phyloP scores from a whole-genome alignment of 495 filamentous ascomycete genomes.

The Neurospora sp. region DNA sequence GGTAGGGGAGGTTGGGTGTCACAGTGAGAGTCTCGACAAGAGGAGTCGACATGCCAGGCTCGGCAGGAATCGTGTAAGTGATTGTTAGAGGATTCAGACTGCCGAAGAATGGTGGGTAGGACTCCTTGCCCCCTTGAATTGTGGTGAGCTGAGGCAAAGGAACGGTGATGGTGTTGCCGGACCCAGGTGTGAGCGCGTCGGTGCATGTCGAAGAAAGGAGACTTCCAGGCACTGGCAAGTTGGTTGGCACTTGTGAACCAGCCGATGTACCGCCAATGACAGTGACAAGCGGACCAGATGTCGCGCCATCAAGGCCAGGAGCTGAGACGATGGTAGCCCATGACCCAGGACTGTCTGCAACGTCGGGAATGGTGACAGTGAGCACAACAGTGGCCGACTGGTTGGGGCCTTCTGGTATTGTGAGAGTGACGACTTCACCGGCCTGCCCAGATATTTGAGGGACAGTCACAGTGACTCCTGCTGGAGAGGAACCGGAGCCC shows the following conservation, averaged over 20 bases:
- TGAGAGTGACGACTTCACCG: constrained; percentile 14
- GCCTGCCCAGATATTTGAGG: background rate
- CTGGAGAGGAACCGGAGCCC: background rate
- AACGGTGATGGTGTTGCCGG: constrained; percentile 6
- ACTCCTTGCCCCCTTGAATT: background rate
- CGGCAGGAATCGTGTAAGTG: constrained; percentile 13
- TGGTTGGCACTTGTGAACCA: background rate
- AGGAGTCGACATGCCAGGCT: background rate
- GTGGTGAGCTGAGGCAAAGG: background rate
- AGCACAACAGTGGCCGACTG: constrained; percentile 13
- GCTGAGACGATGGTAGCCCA: constrained; percentile 12
- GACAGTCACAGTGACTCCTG: constrained; percentile 7
- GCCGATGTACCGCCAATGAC: constrained; percentile 2
- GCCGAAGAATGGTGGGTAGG: background rate
- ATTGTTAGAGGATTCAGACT: background rate
- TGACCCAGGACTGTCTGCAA: background rate
- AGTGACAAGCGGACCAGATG: constrained; percentile 9
- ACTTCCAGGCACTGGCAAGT: constrained; percentile 1
- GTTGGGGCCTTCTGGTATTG: constrained; percentile 14
- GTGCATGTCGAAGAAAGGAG: background rate
- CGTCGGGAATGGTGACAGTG: constrained; percentile 15
- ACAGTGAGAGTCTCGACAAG: constrained; percentile 12
- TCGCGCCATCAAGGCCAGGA: background rate
- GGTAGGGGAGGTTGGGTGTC: background rate
- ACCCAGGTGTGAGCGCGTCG: background rate